A percentile compares a stretch with the other conserved stretches of the same genome.
Conservation (phyloP, 179 eudicot species). For the Silene coronaria region DNA sequence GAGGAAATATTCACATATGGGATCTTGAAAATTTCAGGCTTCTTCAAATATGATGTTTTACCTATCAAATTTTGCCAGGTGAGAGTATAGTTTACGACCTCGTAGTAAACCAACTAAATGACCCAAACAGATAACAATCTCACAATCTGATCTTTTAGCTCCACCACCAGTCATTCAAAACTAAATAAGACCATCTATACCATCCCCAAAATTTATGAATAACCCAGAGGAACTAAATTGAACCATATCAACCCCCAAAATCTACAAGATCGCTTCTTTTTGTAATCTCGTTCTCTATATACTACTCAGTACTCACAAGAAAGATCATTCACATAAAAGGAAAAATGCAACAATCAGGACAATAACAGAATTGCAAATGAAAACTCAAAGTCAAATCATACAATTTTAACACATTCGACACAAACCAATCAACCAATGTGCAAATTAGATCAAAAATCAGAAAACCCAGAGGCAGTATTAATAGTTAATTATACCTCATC, state of each 20-base stretch:
- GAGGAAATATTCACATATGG: background rate
- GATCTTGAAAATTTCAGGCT: background rate
- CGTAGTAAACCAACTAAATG: too few species aligned
- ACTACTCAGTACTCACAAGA: background rate
- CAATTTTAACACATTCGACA: background rate
- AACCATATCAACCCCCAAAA: background rate
- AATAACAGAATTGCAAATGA: too few species aligned
- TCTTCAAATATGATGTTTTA: too few species aligned
- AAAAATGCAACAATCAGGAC: background rate
- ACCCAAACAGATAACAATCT: too few species aligned
- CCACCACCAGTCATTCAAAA: too few species aligned
- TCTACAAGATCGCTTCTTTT: background rate
- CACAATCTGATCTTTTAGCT: too few species aligned
- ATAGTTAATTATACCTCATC: constrained; percentile 37
- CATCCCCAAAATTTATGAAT: background rate
- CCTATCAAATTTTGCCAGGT: too few species aligned
- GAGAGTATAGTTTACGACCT: too few species aligned
- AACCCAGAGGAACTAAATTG: background rate
- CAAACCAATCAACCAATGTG: background rate
- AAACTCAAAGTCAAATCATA: background rate
- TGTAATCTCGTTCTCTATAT: background rate
- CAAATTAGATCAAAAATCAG: background rate
- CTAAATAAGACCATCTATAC: background rate
- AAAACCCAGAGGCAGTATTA: background rate
- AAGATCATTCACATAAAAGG: background rate